Conservation (phyloP, 768 basidiomycete species). For the Floccularia luteovirens region DNA sequence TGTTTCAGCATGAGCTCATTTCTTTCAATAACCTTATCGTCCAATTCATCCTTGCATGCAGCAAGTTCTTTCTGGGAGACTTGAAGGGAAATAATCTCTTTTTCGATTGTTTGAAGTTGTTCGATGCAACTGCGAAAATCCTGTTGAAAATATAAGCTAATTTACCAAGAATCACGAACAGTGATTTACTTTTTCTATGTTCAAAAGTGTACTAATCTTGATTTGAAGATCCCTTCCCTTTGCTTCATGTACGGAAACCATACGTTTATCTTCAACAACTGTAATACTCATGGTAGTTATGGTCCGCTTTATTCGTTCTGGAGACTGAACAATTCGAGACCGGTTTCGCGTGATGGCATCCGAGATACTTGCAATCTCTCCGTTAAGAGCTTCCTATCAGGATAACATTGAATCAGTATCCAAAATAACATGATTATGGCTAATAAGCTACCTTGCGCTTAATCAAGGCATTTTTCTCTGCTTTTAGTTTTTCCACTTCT, state of each 20-base stretch:
- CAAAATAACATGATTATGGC: background rate
- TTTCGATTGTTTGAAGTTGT: conserved; percentile 68
- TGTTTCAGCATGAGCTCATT: conserved; percentile 60
- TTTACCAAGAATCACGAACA: background rate
- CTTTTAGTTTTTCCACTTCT: conserved; percentile 65
- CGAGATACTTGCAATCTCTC: conserved; percentile 48
- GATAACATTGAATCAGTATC: background rate
- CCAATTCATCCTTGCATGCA: conserved; percentile 60
- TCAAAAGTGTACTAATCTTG: conserved; percentile 62
- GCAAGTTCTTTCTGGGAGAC: conserved; percentile 58
- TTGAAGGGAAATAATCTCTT: conserved; percentile 58
- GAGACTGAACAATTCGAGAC: conserved; percentile 82
- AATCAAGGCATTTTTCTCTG: conserved; percentile 56
- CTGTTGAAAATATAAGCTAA: conserved; percentile 22
- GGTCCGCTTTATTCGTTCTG: conserved; percentile 79
- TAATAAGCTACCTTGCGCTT: conserved; percentile 48
- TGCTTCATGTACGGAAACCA: conserved; percentile 54
- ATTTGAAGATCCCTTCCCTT: conserved; percentile 74
- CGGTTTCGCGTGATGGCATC: conserved; percentile 59
- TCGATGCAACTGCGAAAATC: conserved; percentile 67
- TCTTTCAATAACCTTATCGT: conserved; percentile 68
- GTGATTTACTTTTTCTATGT: conserved; percentile 62
- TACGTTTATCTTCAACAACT: conserved; percentile 64
- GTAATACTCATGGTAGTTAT: conserved; percentile 70
- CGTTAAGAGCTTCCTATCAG: conserved; percentile 50